Base-by-base conservation (phyloP, 768 basidiomycete genomes). In the Mycena olivaceomarginata region DNA sequence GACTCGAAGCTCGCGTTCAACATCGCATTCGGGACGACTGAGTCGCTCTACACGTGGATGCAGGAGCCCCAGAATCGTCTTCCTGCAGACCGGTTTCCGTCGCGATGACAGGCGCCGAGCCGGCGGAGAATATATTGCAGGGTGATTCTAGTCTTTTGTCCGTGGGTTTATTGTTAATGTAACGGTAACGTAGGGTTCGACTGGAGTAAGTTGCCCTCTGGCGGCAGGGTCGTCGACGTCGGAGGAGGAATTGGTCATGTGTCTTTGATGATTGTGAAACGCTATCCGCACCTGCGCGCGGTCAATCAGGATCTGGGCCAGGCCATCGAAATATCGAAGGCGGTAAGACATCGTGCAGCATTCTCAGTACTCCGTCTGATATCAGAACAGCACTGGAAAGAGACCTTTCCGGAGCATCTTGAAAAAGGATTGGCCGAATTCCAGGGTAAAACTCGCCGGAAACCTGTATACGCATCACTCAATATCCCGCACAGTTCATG, bases 231-330 rank as follows among this genome's bases (percentile, higher is more conserved):
- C 11, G 76, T 82, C 39, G 81, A 81, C 72, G 79, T 82, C 20
- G 81, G 81, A 18, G 77, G 81, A 20, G 81, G 81, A 20, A 79
- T 73, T 45, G 80, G 81, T 16, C 71, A 74, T 45, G n/a, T 39
- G 37, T 73, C 77, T 8, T 65, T 82, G 57, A 72, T 65, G 18
- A 76, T 82, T 45, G 79, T 72, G 0, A 76, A 69, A n/a, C 66
- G 48, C 22, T 70, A 65, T 18, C 74, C 77, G 1, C 65, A 76
- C 22, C 40, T 82, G 45, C 75, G 74, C 48, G 48, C 79, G 5
- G 53, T 78, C 10, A 72, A 77, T 12, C 77, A 82, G 41, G 82
- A 82, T 70, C 78, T 79, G 41, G 73, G 57, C 8, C 72, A 68
- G 31, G 41, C 74, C 8, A 67, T 82, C 25, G 48, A 76, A 31